Base-by-base conservation (phyloP, 2,329 filamentous ascomycete genomes). In the Talaromyces funiculosus region DNA sequence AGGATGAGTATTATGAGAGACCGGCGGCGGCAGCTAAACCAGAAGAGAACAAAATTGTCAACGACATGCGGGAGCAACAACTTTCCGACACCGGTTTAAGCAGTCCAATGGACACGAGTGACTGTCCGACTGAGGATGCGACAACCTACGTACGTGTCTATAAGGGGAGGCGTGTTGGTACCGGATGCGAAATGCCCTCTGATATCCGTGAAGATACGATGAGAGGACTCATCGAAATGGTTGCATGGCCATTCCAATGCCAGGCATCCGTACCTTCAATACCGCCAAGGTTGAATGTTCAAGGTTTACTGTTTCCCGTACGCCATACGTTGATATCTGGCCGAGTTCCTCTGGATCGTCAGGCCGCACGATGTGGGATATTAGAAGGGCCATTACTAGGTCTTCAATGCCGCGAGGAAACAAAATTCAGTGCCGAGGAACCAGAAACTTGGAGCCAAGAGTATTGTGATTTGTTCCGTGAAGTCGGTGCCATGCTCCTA, bases 331-430 rank as follows among this genome's bases (percentile, higher is more conserved):
- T 82, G 62, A 73, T 78, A n/a, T 77, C 82, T 16, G 82, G 80
- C 62, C 78, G 82, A 49, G 73, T 79, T 5, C 82, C 84, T 2
- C 75, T 76, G 51, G 83, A 86, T 63, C 75, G 80, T 33, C 72
- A 77, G 55, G 73, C 78, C 56, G 82, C 82, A 9, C 78, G 83
- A 53, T 77, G 76, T 62, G 82, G 84, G 2, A 78, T 80, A 65
- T 73, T 86, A 49, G 82, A 86, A 67, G 85, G 85, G 0, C 85
- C 85, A 1, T 69, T 86, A 8, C 68, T 86, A 29, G 80, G 79
- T 3, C 73, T 83, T 1, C 82, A 84, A 65, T 82, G 80, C 65
- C 77, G 84, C 26, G 73, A 77, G 10, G 83, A 86, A 61, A 82
- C 79, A 1, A 74, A 75, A 4, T 86, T 86, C 68, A 79, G 78